Base-by-base conservation (phyloP, 257 asterid species). In the Gentiana straminea region DNA sequence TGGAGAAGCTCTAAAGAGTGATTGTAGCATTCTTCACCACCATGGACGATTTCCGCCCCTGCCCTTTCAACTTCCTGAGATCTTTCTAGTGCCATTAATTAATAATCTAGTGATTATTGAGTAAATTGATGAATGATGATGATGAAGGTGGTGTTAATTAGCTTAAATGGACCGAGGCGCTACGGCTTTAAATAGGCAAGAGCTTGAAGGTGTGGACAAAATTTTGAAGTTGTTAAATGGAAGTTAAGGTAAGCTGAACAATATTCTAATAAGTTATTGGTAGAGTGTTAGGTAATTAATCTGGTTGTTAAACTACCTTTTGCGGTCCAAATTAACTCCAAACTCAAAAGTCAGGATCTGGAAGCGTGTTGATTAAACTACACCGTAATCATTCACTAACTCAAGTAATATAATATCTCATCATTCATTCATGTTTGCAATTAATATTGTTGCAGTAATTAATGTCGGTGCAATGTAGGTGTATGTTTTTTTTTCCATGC, bases 41-140 rank as follows among this genome's bases (percentile, higher is more conserved):
- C 97, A 2, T 67, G 55, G 51, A 82, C 59, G 57, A 86, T 71
- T 76, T 89, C 95, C 0, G 93, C 93, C 1, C 81, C 86, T 0
- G 68, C 83, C 0, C 93, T 77, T 58, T 62, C 73, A 51, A 75
- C 74, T 35, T 56, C 73, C 37, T 62, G 61, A 9, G 82, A 48
- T 49, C 47, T 64, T 51, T 70, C 61, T 73, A 60, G 65, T 2
- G 77, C 74, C 95, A 83, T 83, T 67, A 15, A 15, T 15, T 15
- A 24, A 0, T 24, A 24, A 24, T 24, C 24, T 24, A 24, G 24
- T 24, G 24, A 24, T 24, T 24, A 24, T 24, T 24, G 24, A 24
- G 24, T 24, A 24, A 24, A 24, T 24, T 24, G 24, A 24, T 24
- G 24, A 24, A 24, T 24, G 24, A 24, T 24, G 24, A 24, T 24